Evolutionary conservation across 1,284 basidiomycete species (phyloP).

Genomic region (Cryptococcus sp.): DNA sequence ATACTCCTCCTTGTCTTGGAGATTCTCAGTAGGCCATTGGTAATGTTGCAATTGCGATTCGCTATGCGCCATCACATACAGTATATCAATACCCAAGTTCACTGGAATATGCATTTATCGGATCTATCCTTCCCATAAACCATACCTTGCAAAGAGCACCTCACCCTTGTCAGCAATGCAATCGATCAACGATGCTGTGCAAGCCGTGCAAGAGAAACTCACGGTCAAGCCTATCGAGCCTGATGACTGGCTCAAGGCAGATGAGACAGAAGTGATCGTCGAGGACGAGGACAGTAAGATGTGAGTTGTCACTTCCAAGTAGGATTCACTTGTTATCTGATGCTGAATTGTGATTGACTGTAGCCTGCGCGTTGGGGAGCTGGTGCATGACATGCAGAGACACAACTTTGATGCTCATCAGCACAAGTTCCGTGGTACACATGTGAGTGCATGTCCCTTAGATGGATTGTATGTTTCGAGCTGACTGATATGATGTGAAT

Average conservation of each 20-base stretch:
- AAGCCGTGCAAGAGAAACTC: slow-evolving; percentile 10
- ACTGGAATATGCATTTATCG: no score
- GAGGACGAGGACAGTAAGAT: slow-evolving; percentile 22
- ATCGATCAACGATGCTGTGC: slow-evolving; percentile 13
- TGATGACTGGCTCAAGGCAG: slow-evolving; percentile 20
- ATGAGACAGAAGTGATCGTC: slow-evolving; percentile 12
- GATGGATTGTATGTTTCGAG: neutral
- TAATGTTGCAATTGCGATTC: no score
- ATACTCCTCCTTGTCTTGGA: no score
- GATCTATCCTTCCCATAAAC: no score
- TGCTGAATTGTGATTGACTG: neutral
- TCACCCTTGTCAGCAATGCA: slow-evolving; percentile 10
- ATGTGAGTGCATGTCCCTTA: slow-evolving; percentile 10
- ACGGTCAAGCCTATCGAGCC: slow-evolving; percentile 15
- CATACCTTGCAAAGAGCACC: no score
- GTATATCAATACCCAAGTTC: no score
- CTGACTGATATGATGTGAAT: neutral
- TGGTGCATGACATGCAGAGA: slow-evolving; percentile 19
- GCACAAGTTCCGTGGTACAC: slow-evolving; percentile 24
- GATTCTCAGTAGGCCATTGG: no score
- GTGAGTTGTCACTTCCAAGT: slow-evolving; percentile 2
- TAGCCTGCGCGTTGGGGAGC: slow-evolving; percentile 19
- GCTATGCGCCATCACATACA: no score
- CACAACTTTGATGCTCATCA: slow-evolving; percentile 26
- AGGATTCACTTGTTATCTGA: neutral